Percentiles rank a stretch among this genome's conserved stretches.
phyloP scores from a whole-genome alignment of 768 basidiomycete genomes.

The Mrakia frigida region DNA sequence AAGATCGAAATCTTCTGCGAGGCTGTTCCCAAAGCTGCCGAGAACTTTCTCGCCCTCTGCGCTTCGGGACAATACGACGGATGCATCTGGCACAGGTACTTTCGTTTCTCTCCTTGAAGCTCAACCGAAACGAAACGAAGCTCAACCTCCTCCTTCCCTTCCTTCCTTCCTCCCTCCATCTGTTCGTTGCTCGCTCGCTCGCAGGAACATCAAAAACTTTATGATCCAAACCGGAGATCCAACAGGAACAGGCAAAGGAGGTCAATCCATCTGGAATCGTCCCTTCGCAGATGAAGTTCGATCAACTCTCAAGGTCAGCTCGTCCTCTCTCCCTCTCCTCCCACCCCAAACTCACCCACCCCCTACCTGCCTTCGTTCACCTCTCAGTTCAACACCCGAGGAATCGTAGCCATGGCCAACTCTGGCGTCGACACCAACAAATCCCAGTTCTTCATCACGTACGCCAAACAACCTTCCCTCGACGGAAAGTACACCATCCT shows the following conservation, averaged over 20 bases:
- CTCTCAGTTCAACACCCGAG: slow-evolving; percentile 82
- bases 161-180: not conserved
- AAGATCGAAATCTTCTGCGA: slow-evolving; percentile 99
- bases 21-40: slow-evolving; percentile 88
- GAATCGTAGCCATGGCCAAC: slow-evolving; percentile 97
- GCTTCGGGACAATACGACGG: slow-evolving; percentile 81
- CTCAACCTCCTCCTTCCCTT: not conserved
- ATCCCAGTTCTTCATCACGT: slow-evolving; percentile 71
- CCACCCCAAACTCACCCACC: slow-evolving; percentile 68
- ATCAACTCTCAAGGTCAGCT: slow-evolving; percentile 78
- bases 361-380: not conserved
- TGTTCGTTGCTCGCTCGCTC: not conserved
- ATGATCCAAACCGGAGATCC: slow-evolving; percentile 66
- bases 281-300: slow-evolving; percentile 88
- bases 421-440: slow-evolving; percentile 91
- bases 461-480: slow-evolving; percentile 86
- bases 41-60: slow-evolving; percentile 95
- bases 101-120: not conserved
- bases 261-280: slow-evolving; percentile 92
- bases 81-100: slow-evolving; percentile 69
- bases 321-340: not conserved
- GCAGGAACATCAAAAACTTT: slow-evolving; percentile 85
- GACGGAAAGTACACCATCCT: slow-evolving; percentile 89
- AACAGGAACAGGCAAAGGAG: slow-evolving; percentile 84
- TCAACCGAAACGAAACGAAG: not conserved